A percentile compares a stretch with the other conserved stretches of the same genome.
Conservation (phyloP, 2,329 filamentous ascomycete genomes). For the Aaosphaeria arxii region DNA sequence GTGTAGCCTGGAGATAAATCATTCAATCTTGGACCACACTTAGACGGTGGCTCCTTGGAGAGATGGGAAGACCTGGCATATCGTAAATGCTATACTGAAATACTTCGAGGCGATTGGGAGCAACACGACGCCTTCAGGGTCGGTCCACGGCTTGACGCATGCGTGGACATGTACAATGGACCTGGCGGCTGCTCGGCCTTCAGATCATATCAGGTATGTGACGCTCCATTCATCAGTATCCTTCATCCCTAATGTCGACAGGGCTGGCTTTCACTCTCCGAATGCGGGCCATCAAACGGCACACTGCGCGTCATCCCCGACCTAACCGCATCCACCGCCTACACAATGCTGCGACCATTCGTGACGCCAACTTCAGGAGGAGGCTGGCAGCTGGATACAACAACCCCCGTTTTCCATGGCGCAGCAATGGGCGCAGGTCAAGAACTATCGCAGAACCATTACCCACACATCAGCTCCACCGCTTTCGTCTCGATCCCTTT, state of each 20-base stretch:
- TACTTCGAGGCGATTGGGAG: constrained; percentile 16
- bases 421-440: constrained; percentile 3
- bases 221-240: no score
- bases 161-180: constrained; percentile 17
- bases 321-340: constrained; percentile 15
- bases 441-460: constrained; percentile 4
- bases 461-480: constrained; percentile 13
- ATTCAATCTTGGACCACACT: constrained; percentile 4
- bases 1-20: no score
- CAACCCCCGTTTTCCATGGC: constrained; percentile 6
- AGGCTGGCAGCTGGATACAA: constrained; percentile 9
- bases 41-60: constrained; percentile 16
- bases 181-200: constrained; percentile 11
- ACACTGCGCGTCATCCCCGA: constrained; percentile 14
- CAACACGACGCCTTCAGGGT: constrained; percentile 15
- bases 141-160: constrained; percentile 14
- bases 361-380: constrained; percentile 2
- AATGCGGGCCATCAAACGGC: constrained; percentile 12
- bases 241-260: background rate
- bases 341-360: constrained; percentile 18
- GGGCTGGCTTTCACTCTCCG: constrained; percentile 15
- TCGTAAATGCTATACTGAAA: constrained; percentile 9
- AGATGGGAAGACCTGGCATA: constrained; percentile 15
- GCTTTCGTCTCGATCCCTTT: constrained; percentile 15
- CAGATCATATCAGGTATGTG: no score